phyloP scores from a whole-genome alignment of 345 rosid species.

The Dipteronia sinensis region DNA sequence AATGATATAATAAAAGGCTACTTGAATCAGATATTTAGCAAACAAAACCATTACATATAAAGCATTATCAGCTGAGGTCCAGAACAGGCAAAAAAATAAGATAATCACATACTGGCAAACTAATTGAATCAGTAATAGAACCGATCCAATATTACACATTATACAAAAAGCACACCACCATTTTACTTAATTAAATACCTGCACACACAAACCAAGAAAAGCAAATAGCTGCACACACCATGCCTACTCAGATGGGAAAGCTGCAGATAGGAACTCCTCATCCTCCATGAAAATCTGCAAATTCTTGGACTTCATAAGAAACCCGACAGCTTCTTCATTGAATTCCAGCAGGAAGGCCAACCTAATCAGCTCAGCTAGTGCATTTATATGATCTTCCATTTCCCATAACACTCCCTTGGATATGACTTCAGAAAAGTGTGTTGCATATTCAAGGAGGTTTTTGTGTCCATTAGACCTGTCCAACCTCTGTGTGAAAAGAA shows the following conservation, averaged over 20 bases:
- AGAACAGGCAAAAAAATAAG: not conserved
- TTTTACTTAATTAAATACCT: too few species aligned
- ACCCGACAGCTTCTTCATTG: conserved; percentile 48
- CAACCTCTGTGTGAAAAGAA: conserved; percentile 47
- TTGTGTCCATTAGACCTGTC: conserved; percentile 35
- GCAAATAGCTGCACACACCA: not conserved
- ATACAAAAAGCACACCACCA: not conserved
- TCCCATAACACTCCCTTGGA: conserved; percentile 58
- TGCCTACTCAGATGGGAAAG: conserved; percentile 30
- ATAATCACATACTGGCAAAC: not conserved
- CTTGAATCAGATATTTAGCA: not conserved
- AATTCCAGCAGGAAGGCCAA: conserved; percentile 55
- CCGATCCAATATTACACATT: not conserved
- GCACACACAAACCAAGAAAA: not conserved
- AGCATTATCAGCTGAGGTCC: not conserved
- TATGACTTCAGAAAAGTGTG: conserved; percentile 51
- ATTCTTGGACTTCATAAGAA: conserved; percentile 57
- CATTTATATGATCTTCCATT: conserved; percentile 44
- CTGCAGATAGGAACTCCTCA: conserved; percentile 46
- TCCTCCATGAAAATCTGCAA: conserved; percentile 54
- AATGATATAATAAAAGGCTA: not conserved
- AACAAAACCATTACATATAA: not conserved
- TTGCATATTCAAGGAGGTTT: conserved; percentile 47
- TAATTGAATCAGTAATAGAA: not conserved
- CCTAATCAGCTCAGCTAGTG: conserved; percentile 56